Percentiles rank a stretch among this genome's conserved stretches.
Evolutionary conservation across 768 basidiomycete species (phyloP).

Genomic region (Phaeotremella skinneri): DNA sequence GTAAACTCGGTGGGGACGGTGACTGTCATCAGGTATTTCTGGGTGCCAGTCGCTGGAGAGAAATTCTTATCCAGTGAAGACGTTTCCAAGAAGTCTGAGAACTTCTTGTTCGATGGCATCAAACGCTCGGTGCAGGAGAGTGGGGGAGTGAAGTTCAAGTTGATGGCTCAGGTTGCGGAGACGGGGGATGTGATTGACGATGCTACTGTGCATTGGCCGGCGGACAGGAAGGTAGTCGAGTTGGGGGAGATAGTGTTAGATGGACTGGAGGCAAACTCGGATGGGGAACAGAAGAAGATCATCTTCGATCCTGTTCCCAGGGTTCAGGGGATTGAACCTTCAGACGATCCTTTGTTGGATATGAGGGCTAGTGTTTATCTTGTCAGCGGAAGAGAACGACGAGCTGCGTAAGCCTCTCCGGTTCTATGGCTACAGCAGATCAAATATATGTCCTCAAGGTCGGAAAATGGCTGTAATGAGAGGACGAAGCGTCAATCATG

Average conservation of each 20-base stretch:
- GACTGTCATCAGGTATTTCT: slow-evolving; percentile 19
- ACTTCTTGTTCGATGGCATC: slow-evolving; percentile 11
- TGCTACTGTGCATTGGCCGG: slow-evolving; percentile 30
- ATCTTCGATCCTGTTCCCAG: slow-evolving; percentile 37
- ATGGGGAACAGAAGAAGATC: slow-evolving; percentile 24
- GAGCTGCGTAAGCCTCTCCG: slow-evolving; percentile 20
- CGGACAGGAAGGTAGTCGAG: slow-evolving; percentile 14
- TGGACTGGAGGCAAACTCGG: slow-evolving; percentile 10
- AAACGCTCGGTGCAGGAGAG: neutral
- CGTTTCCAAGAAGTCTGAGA: slow-evolving; percentile 2
- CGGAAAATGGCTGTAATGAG: no score
- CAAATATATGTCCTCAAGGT: no score
- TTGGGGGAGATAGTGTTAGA: slow-evolving; percentile 22
- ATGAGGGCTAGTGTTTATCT: slow-evolving; percentile 30
- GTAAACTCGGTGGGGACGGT: slow-evolving; percentile 12
- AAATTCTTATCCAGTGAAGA: slow-evolving; percentile 5
- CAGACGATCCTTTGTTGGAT: slow-evolving; percentile 30
- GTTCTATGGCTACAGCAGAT: no score
- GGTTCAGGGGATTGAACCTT: slow-evolving; percentile 28
- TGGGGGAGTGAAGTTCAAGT: slow-evolving; percentile 14
- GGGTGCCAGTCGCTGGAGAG: slow-evolving; percentile 10
- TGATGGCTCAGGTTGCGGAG: slow-evolving; percentile 25
- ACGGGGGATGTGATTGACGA: slow-evolving; percentile 28
- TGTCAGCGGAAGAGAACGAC: slow-evolving; percentile 23
- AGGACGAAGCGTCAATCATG: no score